Evolutionary conservation across 2,329 filamentous ascomycete species (phyloP), one percentile per base, ranked within the genome.

Genomic region (Phialophora expanda): DNA sequence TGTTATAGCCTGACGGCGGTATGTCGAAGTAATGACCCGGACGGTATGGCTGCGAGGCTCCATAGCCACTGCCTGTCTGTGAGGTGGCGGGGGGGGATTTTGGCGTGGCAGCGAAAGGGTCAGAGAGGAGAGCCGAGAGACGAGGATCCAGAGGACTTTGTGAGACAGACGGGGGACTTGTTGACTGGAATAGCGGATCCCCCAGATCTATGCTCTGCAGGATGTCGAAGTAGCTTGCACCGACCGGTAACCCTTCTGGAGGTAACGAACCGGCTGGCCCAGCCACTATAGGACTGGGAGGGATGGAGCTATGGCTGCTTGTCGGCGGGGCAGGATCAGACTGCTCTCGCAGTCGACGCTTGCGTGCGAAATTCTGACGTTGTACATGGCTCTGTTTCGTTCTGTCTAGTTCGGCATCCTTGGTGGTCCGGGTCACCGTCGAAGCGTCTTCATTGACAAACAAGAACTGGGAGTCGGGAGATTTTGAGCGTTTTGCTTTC

Each of bases 311-410:
- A 12, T 63, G 63, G 20, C 38, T 60, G 51, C 61, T 62, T 41
- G 50, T 32, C 22, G 48, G 34, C 24, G 58, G 56, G 17, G 30
- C 56, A n/a, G 63, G 26, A 11, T 60, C 55, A 9, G 62, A 65
- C 41, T 61, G 58, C 44, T 64, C 64, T 32, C 57, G 60, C 44
- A 68, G 53, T 4, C 64, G 66, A 14, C 66, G 66, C 61, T 62
- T 66, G 24, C 66, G 63, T 4, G 68, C 68, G 26, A 71, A 69
- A 56, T 69, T 66, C 50, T 67, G 70, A 34, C 70, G 61, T 57
- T 71, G 70, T 22, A 71, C 70, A 62, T 71, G 70, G 50, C 70
- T 71, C 56, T 71, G 70, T 56, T 71, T 71, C 28, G 66, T 69
- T 53, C 67, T 58, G 44, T 70, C 68, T 12, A 66, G 57, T 34